A percentile compares a stretch with the other conserved stretches of the same genome.
These are phyloP conservation scores for Acer yangbiense DNA, from an alignment of 345 rosid species.

Conservation along the genomic window DNA sequence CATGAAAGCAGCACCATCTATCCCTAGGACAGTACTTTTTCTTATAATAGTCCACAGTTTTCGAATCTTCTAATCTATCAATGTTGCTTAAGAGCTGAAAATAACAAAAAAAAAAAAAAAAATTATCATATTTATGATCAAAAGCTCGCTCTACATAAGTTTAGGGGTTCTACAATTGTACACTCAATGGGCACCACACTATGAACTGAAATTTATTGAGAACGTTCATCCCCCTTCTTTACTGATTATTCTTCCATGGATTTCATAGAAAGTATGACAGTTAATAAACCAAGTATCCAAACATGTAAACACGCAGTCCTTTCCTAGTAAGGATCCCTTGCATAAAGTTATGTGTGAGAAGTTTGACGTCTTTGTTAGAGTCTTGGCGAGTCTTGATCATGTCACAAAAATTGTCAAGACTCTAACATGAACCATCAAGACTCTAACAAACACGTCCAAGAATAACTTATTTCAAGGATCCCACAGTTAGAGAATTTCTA, in stretches of 20 bases:
- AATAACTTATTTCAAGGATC: background rate
- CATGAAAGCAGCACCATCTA: slow-evolving; percentile 67
- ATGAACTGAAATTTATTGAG: background rate
- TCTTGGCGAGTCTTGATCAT: background rate
- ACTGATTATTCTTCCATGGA: slow-evolving; percentile 3
- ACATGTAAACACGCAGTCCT: background rate
- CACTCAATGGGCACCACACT: background rate
- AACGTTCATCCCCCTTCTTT: background rate
- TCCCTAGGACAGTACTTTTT: slow-evolving; percentile 72
- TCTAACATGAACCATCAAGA: background rate
- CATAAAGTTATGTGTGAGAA: background rate
- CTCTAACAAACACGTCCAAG: background rate
- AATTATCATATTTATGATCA: background rate
- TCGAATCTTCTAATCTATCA: slow-evolving; percentile 48
- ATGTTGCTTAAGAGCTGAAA: slow-evolving; percentile 77
- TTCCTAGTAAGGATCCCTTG: background rate
- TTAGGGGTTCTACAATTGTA: background rate
- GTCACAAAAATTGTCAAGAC: background rate
- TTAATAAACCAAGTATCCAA: slow-evolving; percentile 17
- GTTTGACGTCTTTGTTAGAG: background rate
- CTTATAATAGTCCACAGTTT: slow-evolving; percentile 52
- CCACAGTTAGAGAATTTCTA: too few relatives aligned
- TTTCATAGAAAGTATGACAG: background rate
- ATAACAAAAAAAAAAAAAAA: slow-evolving; percentile 10
- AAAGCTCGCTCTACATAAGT: slow-evolving; percentile 4